Evolutionary conservation across 371 early-diverging fungal species (phyloP), one percentile per base, ranked within the genome.

Genomic region (Rhizopus sp.): DNA sequence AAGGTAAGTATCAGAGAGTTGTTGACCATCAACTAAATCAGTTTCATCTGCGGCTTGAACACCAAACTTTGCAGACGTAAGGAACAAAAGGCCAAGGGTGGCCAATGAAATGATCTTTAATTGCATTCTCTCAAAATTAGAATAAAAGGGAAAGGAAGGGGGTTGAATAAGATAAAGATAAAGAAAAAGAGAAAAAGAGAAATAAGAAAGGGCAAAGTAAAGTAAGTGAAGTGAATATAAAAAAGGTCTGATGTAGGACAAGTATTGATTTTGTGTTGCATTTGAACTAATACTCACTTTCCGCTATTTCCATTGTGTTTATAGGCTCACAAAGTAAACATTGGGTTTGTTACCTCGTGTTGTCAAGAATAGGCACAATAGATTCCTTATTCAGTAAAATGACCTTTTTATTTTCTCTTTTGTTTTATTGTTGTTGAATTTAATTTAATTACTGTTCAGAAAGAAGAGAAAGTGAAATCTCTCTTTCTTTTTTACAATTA

Each of bases 101-200:
- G 61, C 61, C 53, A 66, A 61, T 45, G 66, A 61, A 47, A 66
- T 54, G 39, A 58, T 45, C 54, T 66, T 55, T n/a, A 66, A 34
- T 31, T 61, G 61, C 66, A 66, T 66, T 57, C 49, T 16, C 16
- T 60, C 39, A 29, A 29, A 32, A 17, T 29, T 38, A 35, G 31
- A 55, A 51, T 50, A 49, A 56, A 51, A 56, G 56, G 56, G 42
- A 57, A 12, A 17, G 57, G 50, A 57, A 57, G 47, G 49, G 49
- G 57, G 7, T 47, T 40, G 16, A 32, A 7, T n/a, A 23, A 23
- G 23, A 23, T 39, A 44, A 45, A 40, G 23, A 50, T 33, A 35
- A 34, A 23, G 38, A 56, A 56, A 31, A 50, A 48, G 50, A 9
- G 42, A 54, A 57, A 47, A 55, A 41, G 33, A 52, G 40, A 33